Conservation (phyloP, 371 early-diverging fungal genomes). For the Nematocida sp. region DNA sequence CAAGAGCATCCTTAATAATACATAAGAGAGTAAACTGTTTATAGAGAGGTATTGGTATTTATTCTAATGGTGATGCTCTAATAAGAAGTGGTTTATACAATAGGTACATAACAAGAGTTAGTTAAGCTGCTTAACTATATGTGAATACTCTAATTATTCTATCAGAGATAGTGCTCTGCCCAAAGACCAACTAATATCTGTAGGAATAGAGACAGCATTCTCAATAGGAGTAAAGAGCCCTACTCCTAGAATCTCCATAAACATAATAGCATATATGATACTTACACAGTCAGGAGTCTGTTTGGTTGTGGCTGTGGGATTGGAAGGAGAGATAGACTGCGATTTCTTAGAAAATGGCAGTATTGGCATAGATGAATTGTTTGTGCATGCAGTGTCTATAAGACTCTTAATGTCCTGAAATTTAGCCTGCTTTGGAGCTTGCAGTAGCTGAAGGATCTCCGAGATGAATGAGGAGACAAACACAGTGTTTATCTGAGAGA, state of each 20-base stretch:
- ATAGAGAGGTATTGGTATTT: too few species aligned
- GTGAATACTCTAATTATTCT: not conserved
- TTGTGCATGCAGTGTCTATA: conserved; percentile 4
- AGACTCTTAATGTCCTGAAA: conserved; percentile 33
- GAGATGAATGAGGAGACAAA: conserved; percentile 46
- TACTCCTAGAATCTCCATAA: conserved; percentile 35
- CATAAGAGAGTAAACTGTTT: too few species aligned
- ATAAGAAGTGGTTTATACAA: not conserved
- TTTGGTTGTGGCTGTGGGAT: not conserved
- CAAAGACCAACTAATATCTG: conserved; percentile 44
- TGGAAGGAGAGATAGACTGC: not conserved
- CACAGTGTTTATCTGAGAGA: conserved; percentile 30
- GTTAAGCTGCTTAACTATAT: not conserved
- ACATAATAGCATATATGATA: conserved; percentile 35
- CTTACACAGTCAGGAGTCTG: conserved; percentile 4
- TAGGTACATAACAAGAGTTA: not conserved
- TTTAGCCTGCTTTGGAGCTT: not conserved
- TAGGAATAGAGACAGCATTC: conserved; percentile 13
- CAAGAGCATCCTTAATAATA: too few species aligned
- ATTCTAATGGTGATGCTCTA: too few species aligned
- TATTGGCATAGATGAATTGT: not conserved
- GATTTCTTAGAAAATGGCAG: too few species aligned
- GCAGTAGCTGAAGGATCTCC: conserved; percentile 23
- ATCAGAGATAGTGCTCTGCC: conserved; percentile 40
- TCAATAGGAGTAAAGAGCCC: conserved; percentile 42